Conservation (phyloP, 345 rosid species). For the Melastoma malabathricum region DNA sequence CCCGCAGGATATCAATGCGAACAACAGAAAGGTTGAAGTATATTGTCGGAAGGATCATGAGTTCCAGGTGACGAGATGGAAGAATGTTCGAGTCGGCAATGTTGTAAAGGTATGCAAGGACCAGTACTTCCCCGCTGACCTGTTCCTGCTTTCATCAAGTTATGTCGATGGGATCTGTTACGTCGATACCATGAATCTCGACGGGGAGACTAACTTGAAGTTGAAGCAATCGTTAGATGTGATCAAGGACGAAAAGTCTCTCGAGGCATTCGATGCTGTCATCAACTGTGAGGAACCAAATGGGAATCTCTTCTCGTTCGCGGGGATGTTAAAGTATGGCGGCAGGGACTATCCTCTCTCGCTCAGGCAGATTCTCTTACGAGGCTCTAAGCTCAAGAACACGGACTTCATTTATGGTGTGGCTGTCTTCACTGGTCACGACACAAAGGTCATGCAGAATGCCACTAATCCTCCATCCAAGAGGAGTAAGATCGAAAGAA, state of each 20-base stretch:
- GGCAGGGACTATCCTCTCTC: conserved; percentile 39
- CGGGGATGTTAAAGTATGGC: conserved; percentile 46
- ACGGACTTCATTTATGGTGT: conserved; percentile 58
- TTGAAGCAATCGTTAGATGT: conserved; percentile 59
- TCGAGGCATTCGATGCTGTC: conserved; percentile 27
- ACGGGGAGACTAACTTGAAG: conserved; percentile 86
- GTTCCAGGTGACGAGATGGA: conserved; percentile 49
- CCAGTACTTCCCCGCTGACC: conserved; percentile 85
- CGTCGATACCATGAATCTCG: conserved; percentile 90
- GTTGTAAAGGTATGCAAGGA: conserved; percentile 55
- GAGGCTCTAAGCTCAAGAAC: conserved; percentile 74
- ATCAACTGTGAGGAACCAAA: conserved; percentile 87
- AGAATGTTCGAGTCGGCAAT: conserved; percentile 65
- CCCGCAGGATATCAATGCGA: conserved; percentile 72
- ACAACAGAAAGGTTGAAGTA: conserved; percentile 53
- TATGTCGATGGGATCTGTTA: conserved; percentile 73
- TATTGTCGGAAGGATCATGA: conserved; percentile 17
- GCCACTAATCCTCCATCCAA: conserved; percentile 77
- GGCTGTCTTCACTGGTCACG: conserved; percentile 84
- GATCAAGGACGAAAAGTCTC: conserved; percentile 24
- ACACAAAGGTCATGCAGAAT: conserved; percentile 93
- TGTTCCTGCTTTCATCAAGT: conserved; percentile 73
- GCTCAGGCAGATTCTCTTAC: conserved; percentile 60
- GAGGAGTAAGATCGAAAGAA: conserved; percentile 78
- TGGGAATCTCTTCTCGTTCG: conserved; percentile 55